Evolutionary conservation across 202 grass and related monocot genomes (phyloP), one percentile per base, ranked within the genome.

Genomic region (Brachypodium distachyon): DNA sequence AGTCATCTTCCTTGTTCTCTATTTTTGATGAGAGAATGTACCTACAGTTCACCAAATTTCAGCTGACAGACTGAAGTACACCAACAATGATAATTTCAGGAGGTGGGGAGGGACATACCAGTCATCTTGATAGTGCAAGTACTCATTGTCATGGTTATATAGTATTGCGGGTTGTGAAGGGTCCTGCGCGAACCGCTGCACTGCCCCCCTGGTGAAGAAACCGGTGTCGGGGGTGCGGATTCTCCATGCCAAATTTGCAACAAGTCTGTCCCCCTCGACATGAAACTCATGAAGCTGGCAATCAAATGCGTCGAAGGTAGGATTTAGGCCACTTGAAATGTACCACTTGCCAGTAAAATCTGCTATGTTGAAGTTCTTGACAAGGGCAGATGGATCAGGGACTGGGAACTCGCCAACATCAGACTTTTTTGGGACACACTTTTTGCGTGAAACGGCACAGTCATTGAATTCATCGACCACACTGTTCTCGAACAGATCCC

Each of bases 301-400:
- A 63, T 98, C 87, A 4, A 95, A 98, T 61, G 89, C 44, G 54
- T 98, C 96, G 18, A 98, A 98, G 8, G 87, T 98, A 6, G 96
- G 91, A 69, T 98, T 98, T 39, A 98, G 67, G 7, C 96, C 96
- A 31, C 96, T 98, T 48, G 91, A 84, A 42, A 98, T 98, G 56
- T 90, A 98, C 96, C 96, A 98, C 81, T 95, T 98, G 19, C 96
- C 96, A 40, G 23, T 82, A 68, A 98, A 98, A 86, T 98, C 89
- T 55, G 91, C 89, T 37, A 95, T 83, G 76, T 93, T 92, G 83
- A 98, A 95, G 83, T 34, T 85, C 82, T 75, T 90, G 44, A 95
- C 89, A 1, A 98, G 77, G 51, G 77, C 84, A 39, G 84, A 87
- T 14, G 91, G 77, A 76, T 88, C 80, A 32, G 91, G 96, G 48